These are phyloP conservation scores for Penicillium egyptiacum DNA, from an alignment of 495 filamentous ascomycete species.

Conservation along the genomic window DNA sequence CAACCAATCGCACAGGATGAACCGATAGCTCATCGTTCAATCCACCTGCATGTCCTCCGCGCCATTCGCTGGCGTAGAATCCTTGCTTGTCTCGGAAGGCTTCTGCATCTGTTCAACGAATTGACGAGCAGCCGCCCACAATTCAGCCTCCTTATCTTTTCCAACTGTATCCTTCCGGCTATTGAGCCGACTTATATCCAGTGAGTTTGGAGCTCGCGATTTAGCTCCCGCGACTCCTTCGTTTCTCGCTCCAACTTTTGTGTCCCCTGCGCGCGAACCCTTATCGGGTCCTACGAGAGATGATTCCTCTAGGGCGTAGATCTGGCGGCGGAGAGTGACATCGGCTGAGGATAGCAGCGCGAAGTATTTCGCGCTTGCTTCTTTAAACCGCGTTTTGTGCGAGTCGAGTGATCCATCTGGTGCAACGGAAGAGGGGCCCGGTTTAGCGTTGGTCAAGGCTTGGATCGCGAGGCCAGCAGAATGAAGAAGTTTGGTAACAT, in stretches of 20 bases:
- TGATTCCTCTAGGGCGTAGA: slow-evolving; percentile 76
- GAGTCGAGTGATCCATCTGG: slow-evolving; percentile 45
- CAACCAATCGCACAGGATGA: background rate
- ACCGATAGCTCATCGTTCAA: slow-evolving; percentile 15
- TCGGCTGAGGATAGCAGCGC: slow-evolving; percentile 66
- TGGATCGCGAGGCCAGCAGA: slow-evolving; percentile 69
- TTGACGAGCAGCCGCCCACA: slow-evolving; percentile 63
- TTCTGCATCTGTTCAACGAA: slow-evolving; percentile 45
- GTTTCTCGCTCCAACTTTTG: slow-evolving; percentile 10
- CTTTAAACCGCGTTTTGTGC: slow-evolving; percentile 60
- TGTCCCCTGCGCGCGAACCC: slow-evolving; percentile 27
- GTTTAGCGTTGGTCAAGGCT: slow-evolving; percentile 58
- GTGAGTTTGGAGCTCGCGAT: slow-evolving; percentile 30
- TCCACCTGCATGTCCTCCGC: slow-evolving; percentile 41
- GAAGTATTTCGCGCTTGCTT: slow-evolving; percentile 65
- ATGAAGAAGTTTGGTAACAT: slow-evolving; percentile 61
- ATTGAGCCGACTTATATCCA: slow-evolving; percentile 86
- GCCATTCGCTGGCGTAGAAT: slow-evolving; percentile 15
- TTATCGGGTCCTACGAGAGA: slow-evolving; percentile 59
- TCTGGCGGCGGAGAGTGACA: slow-evolving; percentile 71
- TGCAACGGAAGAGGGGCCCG: slow-evolving; percentile 28
- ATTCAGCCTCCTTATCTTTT: slow-evolving; percentile 73
- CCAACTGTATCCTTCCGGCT: slow-evolving; percentile 74
- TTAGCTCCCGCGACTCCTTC: slow-evolving; percentile 18
- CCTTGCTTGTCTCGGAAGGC: background rate